phyloP scores from a whole-genome alignment of 2,329 filamentous ascomycete species.

The Pseudogymnoascus sp. region DNA sequence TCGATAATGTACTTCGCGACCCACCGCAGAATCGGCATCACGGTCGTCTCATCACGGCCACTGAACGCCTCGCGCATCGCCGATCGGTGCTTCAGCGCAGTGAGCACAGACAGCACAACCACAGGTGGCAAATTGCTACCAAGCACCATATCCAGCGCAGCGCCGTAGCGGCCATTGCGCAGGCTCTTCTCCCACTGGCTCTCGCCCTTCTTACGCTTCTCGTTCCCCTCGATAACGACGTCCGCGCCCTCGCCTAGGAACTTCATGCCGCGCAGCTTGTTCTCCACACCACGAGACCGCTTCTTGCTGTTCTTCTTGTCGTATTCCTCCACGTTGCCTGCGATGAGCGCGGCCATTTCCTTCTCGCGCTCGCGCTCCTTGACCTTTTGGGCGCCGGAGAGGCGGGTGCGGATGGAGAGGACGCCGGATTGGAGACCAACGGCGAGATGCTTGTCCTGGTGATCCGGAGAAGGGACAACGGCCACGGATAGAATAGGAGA shows the following conservation, averaged over 20 bases:
- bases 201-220: conserved; percentile 53
- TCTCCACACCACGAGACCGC: conserved; percentile 47
- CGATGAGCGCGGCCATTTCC: conserved; percentile 74
- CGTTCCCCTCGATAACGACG: conserved; percentile 75
- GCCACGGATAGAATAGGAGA: conserved; percentile 79
- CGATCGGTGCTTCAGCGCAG: conserved; percentile 77
- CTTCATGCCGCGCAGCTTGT: conserved; percentile 60
- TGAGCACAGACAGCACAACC: conserved; percentile 65
- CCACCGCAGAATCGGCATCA: conserved; percentile 80
- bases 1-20: conserved; percentile 71
- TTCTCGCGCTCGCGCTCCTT: conserved; percentile 68
- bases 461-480: conserved; percentile 55
- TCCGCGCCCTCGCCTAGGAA: conserved; percentile 77
- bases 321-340: conserved; percentile 68
- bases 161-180: conserved; percentile 65
- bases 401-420: conserved; percentile 81
- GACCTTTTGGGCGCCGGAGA: conserved; percentile 72
- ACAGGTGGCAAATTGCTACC: conserved; percentile 48
- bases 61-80: conserved; percentile 74
- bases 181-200: conserved; percentile 74
- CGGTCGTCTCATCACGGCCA: conserved; percentile 68
- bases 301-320: conserved; percentile 65
- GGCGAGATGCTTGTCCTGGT: conserved; percentile 83
- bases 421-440: conserved; percentile 93
- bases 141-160: conserved; percentile 73